Percentiles rank a stretch among this genome's conserved stretches.
Evolutionary conservation across 768 basidiomycete species (phyloP).

Genomic region (Boletus vermiculosoides): DNA sequence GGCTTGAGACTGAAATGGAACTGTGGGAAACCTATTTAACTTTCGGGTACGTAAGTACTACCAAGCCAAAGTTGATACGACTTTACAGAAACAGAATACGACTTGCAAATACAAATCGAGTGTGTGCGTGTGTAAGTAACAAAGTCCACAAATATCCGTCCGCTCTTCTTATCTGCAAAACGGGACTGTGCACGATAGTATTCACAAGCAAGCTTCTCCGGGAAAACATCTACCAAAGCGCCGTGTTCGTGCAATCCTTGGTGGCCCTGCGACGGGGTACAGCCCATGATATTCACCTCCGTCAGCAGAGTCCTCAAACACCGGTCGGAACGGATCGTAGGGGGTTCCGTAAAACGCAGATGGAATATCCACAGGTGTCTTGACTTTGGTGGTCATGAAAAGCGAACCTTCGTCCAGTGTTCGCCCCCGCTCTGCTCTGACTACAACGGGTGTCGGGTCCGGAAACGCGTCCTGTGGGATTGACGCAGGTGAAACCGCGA

Average conservation of each 20-base stretch:
- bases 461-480: slow-evolving; percentile 25
- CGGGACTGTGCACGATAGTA: not conserved
- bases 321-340: slow-evolving; percentile 24
- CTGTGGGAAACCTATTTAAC: slow-evolving; percentile 18
- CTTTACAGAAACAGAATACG: not conserved
- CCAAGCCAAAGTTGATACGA: not conserved
- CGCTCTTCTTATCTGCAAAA: not conserved
- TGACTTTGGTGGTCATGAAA: not conserved
- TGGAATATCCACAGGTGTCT: not conserved
- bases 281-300: not conserved
- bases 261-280: slow-evolving; percentile 10
- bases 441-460: slow-evolving; percentile 15
- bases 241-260: slow-evolving; percentile 7
- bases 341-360: slow-evolving; percentile 5
- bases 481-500: slow-evolving; percentile 2
- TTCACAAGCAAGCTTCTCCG: slow-evolving; percentile 13
- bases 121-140: not conserved
- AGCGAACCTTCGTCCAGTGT: not conserved
- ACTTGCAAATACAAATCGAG: not conserved
- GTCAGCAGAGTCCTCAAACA: slow-evolving; percentile 7
- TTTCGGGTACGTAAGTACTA: too few species aligned
- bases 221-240: slow-evolving; percentile 18
- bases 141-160: not conserved
- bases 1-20: not conserved
- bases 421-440: not conserved